A percentile compares a stretch with the other conserved stretches of the same genome.
Conservation (phyloP, 441 rosid genomes). For the Syzygium malaccense region DNA sequence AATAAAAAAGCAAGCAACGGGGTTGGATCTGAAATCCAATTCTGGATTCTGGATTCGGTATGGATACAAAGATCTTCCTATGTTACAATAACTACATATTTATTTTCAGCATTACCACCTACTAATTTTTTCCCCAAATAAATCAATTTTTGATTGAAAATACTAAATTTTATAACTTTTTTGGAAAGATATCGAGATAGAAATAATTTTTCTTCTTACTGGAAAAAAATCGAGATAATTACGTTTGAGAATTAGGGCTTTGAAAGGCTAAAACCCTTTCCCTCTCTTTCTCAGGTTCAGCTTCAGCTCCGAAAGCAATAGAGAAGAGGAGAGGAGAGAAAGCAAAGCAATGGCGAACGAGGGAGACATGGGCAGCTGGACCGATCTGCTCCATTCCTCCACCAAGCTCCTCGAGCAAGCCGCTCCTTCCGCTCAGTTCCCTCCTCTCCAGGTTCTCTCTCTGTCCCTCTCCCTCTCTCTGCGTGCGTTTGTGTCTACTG, state of each 20-base stretch:
- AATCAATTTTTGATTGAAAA: background rate
- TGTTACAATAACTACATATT: background rate
- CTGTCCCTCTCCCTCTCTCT: background rate
- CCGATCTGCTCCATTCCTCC: constrained; percentile 87
- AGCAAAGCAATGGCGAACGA: constrained; percentile 50
- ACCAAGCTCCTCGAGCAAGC: constrained; percentile 92
- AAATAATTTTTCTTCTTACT: background rate
- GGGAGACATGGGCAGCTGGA: constrained; percentile 78
- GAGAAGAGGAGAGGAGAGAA: background rate
- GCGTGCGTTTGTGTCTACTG: background rate
- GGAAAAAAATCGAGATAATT: background rate
- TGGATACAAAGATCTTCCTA: no score
- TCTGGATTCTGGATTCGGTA: no score
- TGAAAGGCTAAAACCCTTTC: background rate
- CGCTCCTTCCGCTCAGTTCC: constrained; percentile 95
- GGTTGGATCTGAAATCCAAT: no score
- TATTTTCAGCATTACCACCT: background rate
- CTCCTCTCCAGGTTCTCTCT: constrained; percentile 81
- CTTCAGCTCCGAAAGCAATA: background rate
- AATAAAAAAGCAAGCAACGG: no score
- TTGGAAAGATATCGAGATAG: background rate
- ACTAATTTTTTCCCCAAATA: background rate
- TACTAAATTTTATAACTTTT: background rate
- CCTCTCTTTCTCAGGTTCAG: background rate
- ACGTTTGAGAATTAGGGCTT: background rate